phyloP scores from a whole-genome alignment of 2,329 filamentous ascomycete species.

The Colletotrichum orbiculare region DNA sequence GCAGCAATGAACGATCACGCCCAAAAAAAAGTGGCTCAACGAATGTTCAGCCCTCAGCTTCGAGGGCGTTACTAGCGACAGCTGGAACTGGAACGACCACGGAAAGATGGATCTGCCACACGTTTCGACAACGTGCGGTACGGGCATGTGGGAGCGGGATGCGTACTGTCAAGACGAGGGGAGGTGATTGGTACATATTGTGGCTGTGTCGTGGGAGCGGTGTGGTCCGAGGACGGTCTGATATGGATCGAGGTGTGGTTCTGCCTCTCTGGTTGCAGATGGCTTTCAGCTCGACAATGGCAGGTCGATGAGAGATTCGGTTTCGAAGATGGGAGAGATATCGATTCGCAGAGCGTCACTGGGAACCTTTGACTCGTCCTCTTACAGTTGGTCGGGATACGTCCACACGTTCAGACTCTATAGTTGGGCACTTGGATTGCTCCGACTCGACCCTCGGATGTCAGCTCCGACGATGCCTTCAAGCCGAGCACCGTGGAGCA shows the following conservation, averaged over 20 bases:
- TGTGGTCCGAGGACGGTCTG: slow-evolving; percentile 19
- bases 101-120: slow-evolving; percentile 35
- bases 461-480: slow-evolving; percentile 15
- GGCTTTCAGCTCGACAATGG: neutral
- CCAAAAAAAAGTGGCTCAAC: neutral
- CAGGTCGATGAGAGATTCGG: neutral
- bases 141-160: slow-evolving; percentile 26
- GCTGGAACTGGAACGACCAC: slow-evolving; percentile 16
- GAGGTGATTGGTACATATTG: slow-evolving; percentile 18
- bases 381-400: too few relatives aligned
- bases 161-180: slow-evolving; percentile 1
- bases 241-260: slow-evolving; percentile 10
- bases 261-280: neutral
- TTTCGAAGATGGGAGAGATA: too few relatives aligned
- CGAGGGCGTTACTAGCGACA: slow-evolving; percentile 28
- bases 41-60: slow-evolving; percentile 1
- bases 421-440: too few relatives aligned
- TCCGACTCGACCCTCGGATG: neutral
- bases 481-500: slow-evolving; percentile 4
- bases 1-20: too few relatives aligned
- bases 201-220: slow-evolving; percentile 17
- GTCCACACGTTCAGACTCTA: too few relatives aligned
- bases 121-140: slow-evolving; percentile 27
- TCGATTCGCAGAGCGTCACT: too few relatives aligned
- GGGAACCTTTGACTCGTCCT: too few relatives aligned